A percentile compares a stretch with the other conserved stretches of the same genome.
Conservation (phyloP, 371 early-diverging fungal genomes). For the Mucor lusitanicus region DNA sequence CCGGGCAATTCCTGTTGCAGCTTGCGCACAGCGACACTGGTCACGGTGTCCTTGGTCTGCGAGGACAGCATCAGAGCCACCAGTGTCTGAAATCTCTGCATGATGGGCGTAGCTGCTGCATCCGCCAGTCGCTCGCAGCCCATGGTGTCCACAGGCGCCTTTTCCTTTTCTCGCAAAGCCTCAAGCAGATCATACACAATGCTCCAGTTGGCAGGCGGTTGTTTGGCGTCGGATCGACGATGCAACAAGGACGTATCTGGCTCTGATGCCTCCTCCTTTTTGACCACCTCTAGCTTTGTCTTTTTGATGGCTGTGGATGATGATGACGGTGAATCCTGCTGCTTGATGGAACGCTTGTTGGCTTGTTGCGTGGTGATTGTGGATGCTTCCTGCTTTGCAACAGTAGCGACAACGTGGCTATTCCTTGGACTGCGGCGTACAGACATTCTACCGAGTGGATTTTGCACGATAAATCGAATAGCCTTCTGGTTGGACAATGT, state of each 20-base stretch:
- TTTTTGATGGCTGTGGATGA: not conserved
- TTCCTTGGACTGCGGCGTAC: conserved; percentile 4
- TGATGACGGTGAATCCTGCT: too few species aligned
- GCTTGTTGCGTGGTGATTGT: not conserved
- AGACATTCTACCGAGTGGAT: not conserved
- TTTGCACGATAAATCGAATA: not conserved
- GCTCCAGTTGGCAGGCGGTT: conserved; percentile 67
- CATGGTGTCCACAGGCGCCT: conserved; percentile 95
- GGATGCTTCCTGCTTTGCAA: not conserved
- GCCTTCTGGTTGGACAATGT: conserved; percentile 3
- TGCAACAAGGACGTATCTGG: not conserved
- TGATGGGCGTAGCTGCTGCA: conserved; percentile 39
- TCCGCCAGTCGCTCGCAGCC: conserved; percentile 88
- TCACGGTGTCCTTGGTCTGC: conserved; percentile 95
- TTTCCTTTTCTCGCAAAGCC: conserved; percentile 56
- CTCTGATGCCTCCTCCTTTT: not conserved
- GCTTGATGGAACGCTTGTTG: not conserved
- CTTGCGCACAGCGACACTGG: conserved; percentile 74
- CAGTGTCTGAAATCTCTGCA: conserved; percentile 85
- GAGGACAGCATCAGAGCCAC: conserved; percentile 93
- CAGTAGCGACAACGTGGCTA: not conserved
- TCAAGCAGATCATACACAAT: conserved; percentile 63
- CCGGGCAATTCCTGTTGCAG: conserved; percentile 68
- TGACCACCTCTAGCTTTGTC: not conserved
- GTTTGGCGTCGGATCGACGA: not conserved